Evolutionary conservation across 192 early-diverging fungal species (phyloP).

Genomic region (Linnemannia elongata): DNA sequence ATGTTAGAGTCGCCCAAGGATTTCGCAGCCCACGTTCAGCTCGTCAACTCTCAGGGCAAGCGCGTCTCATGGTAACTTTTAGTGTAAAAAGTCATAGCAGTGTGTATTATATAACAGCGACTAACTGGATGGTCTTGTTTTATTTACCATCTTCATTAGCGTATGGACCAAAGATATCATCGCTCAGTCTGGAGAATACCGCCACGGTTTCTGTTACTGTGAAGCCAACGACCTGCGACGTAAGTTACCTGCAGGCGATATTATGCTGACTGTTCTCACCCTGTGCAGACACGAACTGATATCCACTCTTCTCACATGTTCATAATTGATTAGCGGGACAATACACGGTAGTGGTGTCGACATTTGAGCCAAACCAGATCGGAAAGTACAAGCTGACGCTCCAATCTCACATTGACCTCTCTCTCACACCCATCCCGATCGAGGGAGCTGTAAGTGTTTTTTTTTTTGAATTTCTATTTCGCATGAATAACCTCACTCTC

Average conservation of each 20-base stretch:
- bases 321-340: constrained; percentile 67
- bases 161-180: constrained; percentile 72
- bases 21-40: constrained; percentile 74
- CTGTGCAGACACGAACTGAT: neutral
- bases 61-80: constrained; percentile 70
- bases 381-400: constrained; percentile 79
- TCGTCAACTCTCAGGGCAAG: constrained; percentile 78
- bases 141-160: constrained; percentile 25
- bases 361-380: constrained; percentile 78
- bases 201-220: constrained; percentile 81
- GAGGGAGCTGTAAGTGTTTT: constrained; percentile 77
- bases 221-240: constrained; percentile 71
- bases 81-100: neutral
- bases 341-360: constrained; percentile 85
- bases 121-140: too few species aligned
- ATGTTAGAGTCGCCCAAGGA: constrained; percentile 79
- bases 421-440: constrained; percentile 69
- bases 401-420: constrained; percentile 65
- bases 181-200: constrained; percentile 81
- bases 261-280: neutral
- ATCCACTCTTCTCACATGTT: neutral
- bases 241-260: constrained; percentile 25
- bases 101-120: neutral
- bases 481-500: neutral
- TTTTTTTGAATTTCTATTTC: neutral